These are phyloP conservation scores for Medicago lupulina DNA, from an alignment of 306 rosid species.

Conservation along the genomic window DNA sequence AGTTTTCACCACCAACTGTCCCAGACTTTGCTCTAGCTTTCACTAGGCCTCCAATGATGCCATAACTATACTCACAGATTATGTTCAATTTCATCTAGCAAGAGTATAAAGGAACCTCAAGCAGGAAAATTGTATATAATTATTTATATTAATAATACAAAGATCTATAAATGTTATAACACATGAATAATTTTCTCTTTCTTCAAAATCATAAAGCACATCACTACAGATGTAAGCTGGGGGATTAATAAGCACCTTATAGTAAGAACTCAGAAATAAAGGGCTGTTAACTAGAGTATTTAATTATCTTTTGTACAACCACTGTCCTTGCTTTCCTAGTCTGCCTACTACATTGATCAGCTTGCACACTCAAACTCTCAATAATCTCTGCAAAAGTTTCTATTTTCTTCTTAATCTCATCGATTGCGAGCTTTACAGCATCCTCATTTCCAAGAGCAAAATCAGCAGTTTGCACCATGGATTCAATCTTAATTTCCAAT, in stretches of 20 bases:
- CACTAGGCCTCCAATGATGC: slow-evolving; percentile 13
- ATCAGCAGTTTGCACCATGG: slow-evolving; percentile 58
- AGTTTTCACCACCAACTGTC: slow-evolving; percentile 7
- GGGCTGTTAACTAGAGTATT: slow-evolving; percentile 40
- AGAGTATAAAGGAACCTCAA: neutral
- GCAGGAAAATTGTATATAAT: slow-evolving; percentile 6
- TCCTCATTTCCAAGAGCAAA: slow-evolving; percentile 80
- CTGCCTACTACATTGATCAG: slow-evolving; percentile 64
- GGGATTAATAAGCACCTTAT: slow-evolving; percentile 37
- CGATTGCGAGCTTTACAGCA: slow-evolving; percentile 68
- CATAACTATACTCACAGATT: slow-evolving; percentile 3
- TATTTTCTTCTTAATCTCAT: slow-evolving; percentile 83
- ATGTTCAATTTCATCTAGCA: slow-evolving; percentile 37
- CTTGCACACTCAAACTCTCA: slow-evolving; percentile 66
- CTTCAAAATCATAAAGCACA: slow-evolving; percentile 28
- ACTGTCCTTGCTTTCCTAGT: slow-evolving; percentile 75
- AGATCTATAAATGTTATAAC: slow-evolving; percentile 30
- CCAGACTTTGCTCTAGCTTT: slow-evolving; percentile 3
- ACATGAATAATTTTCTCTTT: slow-evolving; percentile 32
- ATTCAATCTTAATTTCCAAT: slow-evolving; percentile 57
- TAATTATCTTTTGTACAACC: slow-evolving; percentile 63
- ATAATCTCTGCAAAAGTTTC: slow-evolving; percentile 59
- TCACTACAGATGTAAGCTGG: slow-evolving; percentile 16
- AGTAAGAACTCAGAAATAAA: neutral
- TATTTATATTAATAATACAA: neutral